Evolutionary conservation across 768 basidiomycete genomes (phyloP).

Genomic region (Pleurotus ostreatus): DNA sequence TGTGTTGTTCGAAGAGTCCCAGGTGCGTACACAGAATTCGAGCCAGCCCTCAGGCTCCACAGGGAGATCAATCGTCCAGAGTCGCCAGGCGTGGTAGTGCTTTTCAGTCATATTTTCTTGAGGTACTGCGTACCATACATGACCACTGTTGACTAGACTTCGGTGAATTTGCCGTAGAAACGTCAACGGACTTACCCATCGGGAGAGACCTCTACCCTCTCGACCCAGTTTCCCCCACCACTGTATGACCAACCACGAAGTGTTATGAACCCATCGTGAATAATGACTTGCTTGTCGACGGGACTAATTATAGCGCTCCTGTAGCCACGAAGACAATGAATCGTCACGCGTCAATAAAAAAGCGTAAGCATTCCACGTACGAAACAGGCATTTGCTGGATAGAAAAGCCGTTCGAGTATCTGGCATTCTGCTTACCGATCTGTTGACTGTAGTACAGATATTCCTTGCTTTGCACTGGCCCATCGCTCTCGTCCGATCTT

Average conservation of each 20-base stretch:
- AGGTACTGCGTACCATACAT: constrained; percentile 46
- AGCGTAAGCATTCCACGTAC: constrained; percentile 24
- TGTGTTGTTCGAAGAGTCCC: constrained; percentile 57
- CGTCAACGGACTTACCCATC: constrained; percentile 31
- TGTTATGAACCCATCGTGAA: constrained; percentile 44
- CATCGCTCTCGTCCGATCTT: constrained; percentile 42
- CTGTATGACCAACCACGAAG: constrained; percentile 41
- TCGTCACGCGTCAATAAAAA: background rate
- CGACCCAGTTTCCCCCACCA: constrained; percentile 50
- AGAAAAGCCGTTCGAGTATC: constrained; percentile 51
- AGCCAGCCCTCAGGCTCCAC: constrained; percentile 55
- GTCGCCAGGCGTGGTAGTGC: constrained; percentile 53
- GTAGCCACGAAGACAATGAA: background rate
- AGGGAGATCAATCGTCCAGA: constrained; percentile 48
- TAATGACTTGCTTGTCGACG: constrained; percentile 37
- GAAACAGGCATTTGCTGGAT: constrained; percentile 59
- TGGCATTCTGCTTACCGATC: constrained; percentile 50
- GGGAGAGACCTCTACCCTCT: constrained; percentile 50
- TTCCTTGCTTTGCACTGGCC: constrained; percentile 50
- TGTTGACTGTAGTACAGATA: constrained; percentile 50
- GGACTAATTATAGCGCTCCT: constrained; percentile 49
- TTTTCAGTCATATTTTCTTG: constrained; percentile 46
- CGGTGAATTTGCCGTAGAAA: background rate
- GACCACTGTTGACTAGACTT: constrained; percentile 27
- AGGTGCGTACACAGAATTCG: constrained; percentile 50